These are phyloP conservation scores for Eucalyptus guilfoylei DNA, from an alignment of 345 rosid species.

Conservation along the genomic window DNA sequence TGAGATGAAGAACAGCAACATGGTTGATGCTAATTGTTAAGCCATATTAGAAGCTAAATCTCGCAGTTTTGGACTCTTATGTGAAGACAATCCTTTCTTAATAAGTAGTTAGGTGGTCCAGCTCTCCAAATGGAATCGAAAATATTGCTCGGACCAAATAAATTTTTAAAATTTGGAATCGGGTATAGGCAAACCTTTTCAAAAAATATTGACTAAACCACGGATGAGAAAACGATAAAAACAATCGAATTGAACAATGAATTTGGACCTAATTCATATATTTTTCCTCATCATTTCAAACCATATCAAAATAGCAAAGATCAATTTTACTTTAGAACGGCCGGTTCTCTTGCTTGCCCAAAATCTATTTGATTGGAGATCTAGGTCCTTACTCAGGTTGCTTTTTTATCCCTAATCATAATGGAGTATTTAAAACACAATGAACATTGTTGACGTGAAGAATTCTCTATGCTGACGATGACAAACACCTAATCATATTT, in stretches of 20 bases:
- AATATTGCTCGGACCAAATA: background rate
- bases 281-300: background rate
- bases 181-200: background rate
- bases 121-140: background rate
- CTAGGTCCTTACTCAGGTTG: background rate
- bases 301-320: background rate
- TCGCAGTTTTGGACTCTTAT: background rate
- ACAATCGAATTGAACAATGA: background rate
- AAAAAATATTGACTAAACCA: background rate
- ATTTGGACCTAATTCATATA: background rate
- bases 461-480: too few species aligned
- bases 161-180: background rate
- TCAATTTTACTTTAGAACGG: background rate
- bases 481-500: too few species aligned
- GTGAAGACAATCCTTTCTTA: background rate
- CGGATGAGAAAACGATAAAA: background rate
- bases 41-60: background rate
- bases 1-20: background rate
- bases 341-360: background rate
- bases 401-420: background rate
- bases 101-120: background rate
- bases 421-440: background rate
- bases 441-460: too few species aligned
- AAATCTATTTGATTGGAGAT: background rate
- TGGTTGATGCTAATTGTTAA: background rate